phyloP scores from a whole-genome alignment of 1,284 basidiomycete species.

The Leccinum griseonigrum region DNA sequence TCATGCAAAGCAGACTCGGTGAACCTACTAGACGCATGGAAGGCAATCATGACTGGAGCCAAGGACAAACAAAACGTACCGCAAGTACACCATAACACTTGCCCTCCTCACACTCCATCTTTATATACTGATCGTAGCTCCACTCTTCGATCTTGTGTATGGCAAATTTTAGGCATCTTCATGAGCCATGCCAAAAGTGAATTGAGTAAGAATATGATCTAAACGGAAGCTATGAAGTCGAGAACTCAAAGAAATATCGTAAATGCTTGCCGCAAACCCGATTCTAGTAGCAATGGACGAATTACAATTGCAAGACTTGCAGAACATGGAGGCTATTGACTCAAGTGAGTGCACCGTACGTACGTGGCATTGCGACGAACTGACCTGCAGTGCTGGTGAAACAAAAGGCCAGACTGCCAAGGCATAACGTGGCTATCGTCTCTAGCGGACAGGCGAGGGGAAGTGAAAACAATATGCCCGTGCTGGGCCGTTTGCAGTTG shows the following conservation, averaged over 20 bases:
- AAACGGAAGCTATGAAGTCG: constrained; percentile 3
- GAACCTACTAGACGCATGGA: constrained; percentile 56
- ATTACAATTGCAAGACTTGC: constrained; percentile 99
- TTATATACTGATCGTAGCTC: constrained; percentile 90
- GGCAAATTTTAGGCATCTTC: constrained; percentile 75
- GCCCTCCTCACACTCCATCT: constrained; percentile 93
- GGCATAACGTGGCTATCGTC: constrained; percentile 76
- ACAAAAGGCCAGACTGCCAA: constrained; percentile 80
- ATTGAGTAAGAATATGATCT: constrained; percentile 49
- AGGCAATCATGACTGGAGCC: not conserved
- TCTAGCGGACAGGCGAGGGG: constrained; percentile 80
- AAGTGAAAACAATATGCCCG: constrained; percentile 84
- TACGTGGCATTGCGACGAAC: not conserved
- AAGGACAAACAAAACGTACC: constrained; percentile 44
- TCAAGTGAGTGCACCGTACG: not conserved
- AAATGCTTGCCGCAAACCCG: constrained; percentile 78
- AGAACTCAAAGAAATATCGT: not conserved
- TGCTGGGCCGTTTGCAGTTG: constrained; percentile 33
- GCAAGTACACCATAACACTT: constrained; percentile 97
- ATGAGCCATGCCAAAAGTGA: constrained; percentile 95
- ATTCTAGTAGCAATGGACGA: constrained; percentile 97
- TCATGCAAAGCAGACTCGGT: constrained; percentile 95
- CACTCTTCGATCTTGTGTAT: constrained; percentile 89
- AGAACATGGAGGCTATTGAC: constrained; percentile 84
- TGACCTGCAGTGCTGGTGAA: constrained; percentile 81